Evolutionary conservation across 306 rosid genomes (phyloP), one percentile per base, ranked within the genome.

Genomic region (Senna siamea): DNA sequence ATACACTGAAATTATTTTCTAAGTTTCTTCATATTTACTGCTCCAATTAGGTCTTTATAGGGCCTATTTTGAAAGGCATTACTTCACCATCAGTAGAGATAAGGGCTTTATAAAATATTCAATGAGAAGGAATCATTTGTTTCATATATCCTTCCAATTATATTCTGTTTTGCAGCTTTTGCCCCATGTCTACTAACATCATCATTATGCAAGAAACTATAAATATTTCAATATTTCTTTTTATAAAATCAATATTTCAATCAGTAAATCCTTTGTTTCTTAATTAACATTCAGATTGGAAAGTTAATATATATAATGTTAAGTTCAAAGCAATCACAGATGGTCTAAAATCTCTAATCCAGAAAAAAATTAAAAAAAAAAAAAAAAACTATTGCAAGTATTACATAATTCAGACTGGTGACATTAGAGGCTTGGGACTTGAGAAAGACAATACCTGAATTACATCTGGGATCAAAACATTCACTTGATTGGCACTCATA

Each of bases 391-490:
- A 19, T 69, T 32, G 5, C 47, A 47, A 63, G 17, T n/a, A 56
- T 10, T 5, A 43, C 57, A 2, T 60, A 37, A 23, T 47, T 12
- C 52, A 70, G 38, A 52, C 4, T 61, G 32, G 35, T 20, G 41
- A 26, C 40, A 74, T 52, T 62, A 63, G 20, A 32, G 70, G 66
- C 60, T 23, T 17, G 55, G 30, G 26, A 19, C 32, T 10, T 19
- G 51, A 23, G 68, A 46, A 8, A 52, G 0, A 50, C 43, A 38
- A 78, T 88, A 90, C 99, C 99, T 95, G 97, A 88, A 90, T 76
- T 85, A 95, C 89, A 73, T 90, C 92, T 26, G 99, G 99, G 73
- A 95, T 95, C 75, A 88, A 85, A 67, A 95, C 99, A 78, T 95
- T 87, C 76, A 92, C 98, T 77, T 19, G 82, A 65, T 87, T 77